Percentiles rank a stretch among this genome's conserved stretches.
phyloP scores from a whole-genome alignment of 495 filamentous ascomycete species.

The Sordaria brevicollis region DNA sequence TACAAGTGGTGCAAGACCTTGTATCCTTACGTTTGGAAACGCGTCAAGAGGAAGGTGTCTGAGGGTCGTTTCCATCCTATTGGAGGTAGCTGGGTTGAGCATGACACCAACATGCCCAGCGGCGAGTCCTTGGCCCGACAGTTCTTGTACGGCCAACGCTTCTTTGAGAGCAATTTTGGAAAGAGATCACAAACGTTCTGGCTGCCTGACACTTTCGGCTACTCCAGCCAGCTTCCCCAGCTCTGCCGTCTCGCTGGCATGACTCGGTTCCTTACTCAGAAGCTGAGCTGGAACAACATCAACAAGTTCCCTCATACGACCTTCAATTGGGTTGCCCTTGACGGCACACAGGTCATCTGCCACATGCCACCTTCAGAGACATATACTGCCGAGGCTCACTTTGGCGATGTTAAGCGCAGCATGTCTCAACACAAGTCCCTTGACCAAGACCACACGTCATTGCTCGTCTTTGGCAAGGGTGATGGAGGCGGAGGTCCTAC shows the following conservation, averaged over 20 bases:
- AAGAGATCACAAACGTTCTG: constrained; percentile 86
- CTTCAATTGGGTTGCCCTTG: constrained; percentile 93
- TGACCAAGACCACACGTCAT: constrained; percentile 76
- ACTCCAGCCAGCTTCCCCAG: constrained; percentile 89
- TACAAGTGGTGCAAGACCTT: constrained; percentile 92
- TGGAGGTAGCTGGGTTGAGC: constrained; percentile 97
- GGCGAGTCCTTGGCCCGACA: constrained; percentile 93
- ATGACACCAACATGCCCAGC: constrained; percentile 94
- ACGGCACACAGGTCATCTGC: constrained; percentile 91
- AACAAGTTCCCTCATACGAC: constrained; percentile 98
- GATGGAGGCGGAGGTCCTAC: constrained; percentile 94
- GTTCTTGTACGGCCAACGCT: constrained; percentile 88
- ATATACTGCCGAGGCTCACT: constrained; percentile 88
- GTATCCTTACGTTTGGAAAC: constrained; percentile 79
- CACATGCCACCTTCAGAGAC: constrained; percentile 95
- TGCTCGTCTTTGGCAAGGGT: constrained; percentile 91
- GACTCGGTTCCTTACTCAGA: constrained; percentile 94
- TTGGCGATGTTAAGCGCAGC: constrained; percentile 88
- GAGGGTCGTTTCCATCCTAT: constrained; percentile 88
- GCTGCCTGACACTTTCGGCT: constrained; percentile 96
- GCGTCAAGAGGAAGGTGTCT: constrained; percentile 83
- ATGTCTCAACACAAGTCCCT: constrained; percentile 90
- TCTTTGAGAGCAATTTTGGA: constrained; percentile 90
- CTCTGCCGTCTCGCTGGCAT: constrained; percentile 86
- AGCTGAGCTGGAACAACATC: constrained; percentile 90